These are phyloP conservation scores for Oxytropis ochrocephala DNA, from an alignment of 306 rosid species.

Conservation along the genomic window DNA sequence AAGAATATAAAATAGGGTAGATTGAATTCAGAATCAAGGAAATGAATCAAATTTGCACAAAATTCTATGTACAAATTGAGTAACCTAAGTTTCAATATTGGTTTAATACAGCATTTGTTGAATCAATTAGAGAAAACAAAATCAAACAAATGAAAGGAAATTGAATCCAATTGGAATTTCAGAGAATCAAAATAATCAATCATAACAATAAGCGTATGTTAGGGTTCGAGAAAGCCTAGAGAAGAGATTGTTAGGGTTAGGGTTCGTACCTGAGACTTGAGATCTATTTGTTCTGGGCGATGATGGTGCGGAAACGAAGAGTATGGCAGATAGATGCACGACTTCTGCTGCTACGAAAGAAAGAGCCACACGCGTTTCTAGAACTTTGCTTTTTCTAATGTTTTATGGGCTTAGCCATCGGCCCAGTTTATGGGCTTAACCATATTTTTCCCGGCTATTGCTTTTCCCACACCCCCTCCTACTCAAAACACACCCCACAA, in stretches of 20 bases:
- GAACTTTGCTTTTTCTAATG: background rate
- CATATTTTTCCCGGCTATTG: too few species aligned
- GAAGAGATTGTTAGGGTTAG: conserved; percentile 13
- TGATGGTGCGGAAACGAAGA: background rate
- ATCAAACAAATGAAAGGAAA: background rate
- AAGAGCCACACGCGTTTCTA: background rate
- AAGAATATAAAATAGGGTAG: background rate
- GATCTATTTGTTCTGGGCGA: conserved; percentile 13
- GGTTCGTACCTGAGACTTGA: conserved; percentile 30
- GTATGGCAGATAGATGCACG: background rate
- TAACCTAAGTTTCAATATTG: background rate
- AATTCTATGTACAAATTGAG: background rate
- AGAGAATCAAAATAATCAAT: background rate
- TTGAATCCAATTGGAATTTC: background rate
- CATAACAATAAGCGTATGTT: background rate
- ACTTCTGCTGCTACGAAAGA: background rate
- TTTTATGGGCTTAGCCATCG: background rate
- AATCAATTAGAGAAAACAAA: background rate
- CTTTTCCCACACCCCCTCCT: too few species aligned
- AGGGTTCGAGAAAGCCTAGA: background rate
- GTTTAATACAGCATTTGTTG: background rate
- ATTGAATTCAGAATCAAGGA: background rate
- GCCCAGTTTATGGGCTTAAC: background rate
- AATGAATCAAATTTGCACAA: background rate
- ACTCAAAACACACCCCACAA: too few species aligned